phyloP scores from a whole-genome alignment of 768 basidiomycete genomes.

The Atractiella rhizophila region DNA sequence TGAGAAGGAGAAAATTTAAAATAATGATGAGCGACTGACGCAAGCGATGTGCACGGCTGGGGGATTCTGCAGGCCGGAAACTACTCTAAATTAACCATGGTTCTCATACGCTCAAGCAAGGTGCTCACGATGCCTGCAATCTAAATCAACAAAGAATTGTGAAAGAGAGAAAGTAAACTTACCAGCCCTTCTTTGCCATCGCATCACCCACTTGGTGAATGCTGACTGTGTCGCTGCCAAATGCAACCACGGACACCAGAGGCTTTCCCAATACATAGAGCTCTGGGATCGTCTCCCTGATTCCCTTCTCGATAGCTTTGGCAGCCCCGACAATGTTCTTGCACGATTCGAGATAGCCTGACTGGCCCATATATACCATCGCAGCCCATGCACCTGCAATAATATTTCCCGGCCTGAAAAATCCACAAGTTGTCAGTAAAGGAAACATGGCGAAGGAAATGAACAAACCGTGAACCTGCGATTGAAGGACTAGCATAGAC shows the following conservation, averaged over 20 bases:
- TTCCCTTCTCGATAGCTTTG: conserved; percentile 39
- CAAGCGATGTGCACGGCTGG: conserved; percentile 76
- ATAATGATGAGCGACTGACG: too few species aligned
- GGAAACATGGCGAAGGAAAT: neutral
- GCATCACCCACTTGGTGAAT: conserved; percentile 72
- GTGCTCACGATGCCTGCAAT: neutral
- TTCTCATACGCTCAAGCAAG: neutral
- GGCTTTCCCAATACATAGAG: conserved; percentile 75
- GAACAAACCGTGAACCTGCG: conserved; percentile 56
- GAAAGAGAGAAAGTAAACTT: conserved; percentile 20
- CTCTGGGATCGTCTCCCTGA: conserved; percentile 41
- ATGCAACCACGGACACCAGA: conserved; percentile 70
- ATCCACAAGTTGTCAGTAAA: neutral
- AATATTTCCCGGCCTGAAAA: conserved; percentile 52
- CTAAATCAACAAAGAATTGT: neutral
- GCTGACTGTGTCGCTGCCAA: conserved; percentile 41
- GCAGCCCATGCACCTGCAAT: conserved; percentile 94
- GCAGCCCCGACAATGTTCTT: conserved; percentile 51
- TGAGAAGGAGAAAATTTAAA: too few species aligned
- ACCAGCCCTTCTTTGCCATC: conserved; percentile 71
- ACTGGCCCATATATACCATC: conserved; percentile 70
- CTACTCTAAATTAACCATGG: conserved; percentile 2
- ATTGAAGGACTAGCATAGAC: conserved; percentile 74
- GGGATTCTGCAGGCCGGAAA: conserved; percentile 57
- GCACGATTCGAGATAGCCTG: conserved; percentile 72